Base-by-base conservation (phyloP, 352 stramenopile genomes). In the Phytopythium ostracodes region DNA sequence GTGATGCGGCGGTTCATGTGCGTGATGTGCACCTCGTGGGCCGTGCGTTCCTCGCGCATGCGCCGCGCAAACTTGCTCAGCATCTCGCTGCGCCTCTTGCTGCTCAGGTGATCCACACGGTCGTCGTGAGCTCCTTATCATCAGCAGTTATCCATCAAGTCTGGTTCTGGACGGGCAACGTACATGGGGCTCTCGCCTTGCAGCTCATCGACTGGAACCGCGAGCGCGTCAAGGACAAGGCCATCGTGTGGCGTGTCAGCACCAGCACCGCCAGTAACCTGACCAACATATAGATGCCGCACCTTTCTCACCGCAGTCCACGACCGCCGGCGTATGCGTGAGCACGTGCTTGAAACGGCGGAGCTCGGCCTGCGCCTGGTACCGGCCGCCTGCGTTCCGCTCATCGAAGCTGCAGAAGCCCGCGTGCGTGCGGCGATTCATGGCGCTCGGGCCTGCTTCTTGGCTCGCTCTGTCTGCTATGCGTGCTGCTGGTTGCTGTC, bases 1-100 rank as follows among this genome's bases (percentile, higher is more conserved):
- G 71, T 77, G 65, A 93, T 92, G n/a, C 84, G 80, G 14, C 82
- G 80, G 57, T 91, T 92, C 80, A 93, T 91, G 57, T 93, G 72
- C n/a, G 82, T 72, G 33, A 93, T 84, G 42, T 82, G 81, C 2
- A 72, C 60, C 50, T 82, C 79, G 53, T 93, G 84, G 15, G 76
- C 71, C 2, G 74, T 65, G 49, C 80, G 75, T 53, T 91, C 78
- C 42, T 68, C 65, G 15, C 84, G 77, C 74, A 81, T 87, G 36
- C 79, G 77, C 22, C 79, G 77, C 3, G 75, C 63, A 42, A 89
- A 77, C 20, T 72, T 89, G 29, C 77, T 89, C 29, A 88, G 57
- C 42, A 60, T 60, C 24, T 91, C 79, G 50, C 74, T 86, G 1
- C 77, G 70, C n/a, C 49, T 65, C 27, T 79, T 84, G 3, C 71